Percentiles rank a stretch among this genome's conserved stretches.
These are phyloP conservation scores for Hypoxylon sp. DNA, from an alignment of 2,329 filamentous ascomycete genomes.

Conservation along the genomic window DNA sequence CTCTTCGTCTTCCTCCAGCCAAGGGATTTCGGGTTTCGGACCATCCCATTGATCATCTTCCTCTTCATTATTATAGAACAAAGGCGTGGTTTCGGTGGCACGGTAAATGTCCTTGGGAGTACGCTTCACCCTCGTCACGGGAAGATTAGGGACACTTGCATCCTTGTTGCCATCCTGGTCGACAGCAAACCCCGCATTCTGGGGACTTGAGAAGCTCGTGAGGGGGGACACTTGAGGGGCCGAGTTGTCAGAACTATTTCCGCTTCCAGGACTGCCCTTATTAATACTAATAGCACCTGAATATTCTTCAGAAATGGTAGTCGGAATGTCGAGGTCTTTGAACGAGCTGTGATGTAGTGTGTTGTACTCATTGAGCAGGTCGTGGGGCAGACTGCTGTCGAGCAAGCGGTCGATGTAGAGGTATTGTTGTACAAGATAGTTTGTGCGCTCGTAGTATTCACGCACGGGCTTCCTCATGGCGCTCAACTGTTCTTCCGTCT, in stretches of 20 bases:
- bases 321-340: conserved; percentile 73
- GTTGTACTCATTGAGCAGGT: conserved; percentile 91
- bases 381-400: conserved; percentile 92
- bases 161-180: conserved; percentile 34
- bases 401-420: conserved; percentile 92
- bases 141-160: conserved; percentile 18
- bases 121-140: conserved; percentile 73
- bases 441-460: conserved; percentile 89
- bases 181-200: conserved; percentile 7
- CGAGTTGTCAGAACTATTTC: conserved; percentile 2
- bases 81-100: conserved; percentile 76
- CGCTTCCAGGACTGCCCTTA: conserved; percentile 22
- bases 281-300: conserved; percentile 52
- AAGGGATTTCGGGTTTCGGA: conserved; percentile 73
- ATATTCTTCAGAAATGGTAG: conserved; percentile 82
- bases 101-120: conserved; percentile 92
- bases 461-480: conserved; percentile 82
- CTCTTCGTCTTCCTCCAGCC: conserved; percentile 78
- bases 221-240: conserved; percentile 19
- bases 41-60: conserved; percentile 56
- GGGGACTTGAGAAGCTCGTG: conserved; percentile 27
- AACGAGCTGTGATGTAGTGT: conserved; percentile 70
- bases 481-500: conserved; percentile 80
- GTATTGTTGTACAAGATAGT: conserved; percentile 91
- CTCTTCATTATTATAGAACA: conserved; percentile 68